Conservation (phyloP, 192 early-diverging fungal genomes). For the Coemansia reversa region DNA sequence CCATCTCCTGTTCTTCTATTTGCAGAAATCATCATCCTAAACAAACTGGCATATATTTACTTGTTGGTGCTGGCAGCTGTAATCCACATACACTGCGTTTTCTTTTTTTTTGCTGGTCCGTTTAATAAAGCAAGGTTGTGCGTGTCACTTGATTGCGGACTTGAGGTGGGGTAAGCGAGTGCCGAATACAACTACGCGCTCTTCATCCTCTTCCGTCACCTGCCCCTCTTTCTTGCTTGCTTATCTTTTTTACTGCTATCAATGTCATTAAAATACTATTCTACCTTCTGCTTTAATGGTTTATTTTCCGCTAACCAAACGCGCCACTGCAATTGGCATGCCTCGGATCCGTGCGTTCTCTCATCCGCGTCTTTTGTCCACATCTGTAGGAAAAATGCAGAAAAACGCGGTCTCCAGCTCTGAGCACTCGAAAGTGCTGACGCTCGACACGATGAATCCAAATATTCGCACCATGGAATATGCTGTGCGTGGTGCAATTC, state of each 20-base stretch:
- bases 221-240: slow-evolving; percentile 5
- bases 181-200: background rate
- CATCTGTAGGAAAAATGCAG: slow-evolving; percentile 30
- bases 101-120: background rate
- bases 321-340: slow-evolving; percentile 7
- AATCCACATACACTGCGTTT: background rate
- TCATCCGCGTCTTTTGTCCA: slow-evolving; percentile 18
- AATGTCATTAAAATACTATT: background rate
- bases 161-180: background rate
- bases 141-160: background rate
- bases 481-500: slow-evolving; percentile 92
- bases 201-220: background rate
- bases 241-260: background rate
- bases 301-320: slow-evolving; percentile 17
- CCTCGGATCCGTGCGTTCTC: background rate
- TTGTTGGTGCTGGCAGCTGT: background rate
- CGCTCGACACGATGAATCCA: slow-evolving; percentile 69
- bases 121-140: background rate
- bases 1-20: background rate
- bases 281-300: slow-evolving; percentile 10
- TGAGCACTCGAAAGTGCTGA: slow-evolving; percentile 62
- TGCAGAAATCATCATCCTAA: background rate
- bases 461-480: slow-evolving; percentile 80
- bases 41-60: background rate
- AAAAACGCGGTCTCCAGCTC: background rate